phyloP scores from a whole-genome alignment of 768 basidiomycete genomes.

The Suillus cothurnatus region DNA sequence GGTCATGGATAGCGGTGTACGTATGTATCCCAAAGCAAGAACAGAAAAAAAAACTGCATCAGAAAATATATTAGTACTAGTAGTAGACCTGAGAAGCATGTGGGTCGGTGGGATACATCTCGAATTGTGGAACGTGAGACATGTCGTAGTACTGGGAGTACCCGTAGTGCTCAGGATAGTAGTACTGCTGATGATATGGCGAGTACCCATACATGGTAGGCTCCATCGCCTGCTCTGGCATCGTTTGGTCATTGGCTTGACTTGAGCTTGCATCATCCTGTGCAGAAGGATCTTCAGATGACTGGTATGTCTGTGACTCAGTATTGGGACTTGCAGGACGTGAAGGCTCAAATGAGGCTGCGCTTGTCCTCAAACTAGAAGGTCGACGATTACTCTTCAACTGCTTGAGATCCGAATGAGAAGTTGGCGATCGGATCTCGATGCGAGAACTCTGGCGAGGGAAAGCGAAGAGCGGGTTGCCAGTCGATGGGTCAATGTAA shows the following conservation, averaged over 20 bases:
- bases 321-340: conserved; percentile 31
- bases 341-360: conserved; percentile 52
- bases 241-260: conserved; percentile 13
- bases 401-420: conserved; percentile 27
- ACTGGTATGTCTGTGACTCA: conserved; percentile 14
- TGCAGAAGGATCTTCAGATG: conserved; percentile 17
- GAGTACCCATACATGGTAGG: conserved; percentile 54
- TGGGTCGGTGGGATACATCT: conserved; percentile 61
- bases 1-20: conserved; percentile 23
- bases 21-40: conserved; percentile 21
- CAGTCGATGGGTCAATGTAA: conserved; percentile 67
- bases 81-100: conserved; percentile 61
- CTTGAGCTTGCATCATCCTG: conserved; percentile 18
- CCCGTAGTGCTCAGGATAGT: conserved; percentile 69
- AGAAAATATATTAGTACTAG: conserved; percentile 51
- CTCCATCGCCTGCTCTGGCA: conserved; percentile 33
- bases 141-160: conserved; percentile 72
- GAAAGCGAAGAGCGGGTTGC: conserved; percentile 71
- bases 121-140: conserved; percentile 66
- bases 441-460: conserved; percentile 72
- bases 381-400: conserved; percentile 31
- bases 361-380: conserved; percentile 51
- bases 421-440: conserved; percentile 69
- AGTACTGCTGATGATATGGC: conserved; percentile 62
- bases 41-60: conserved; percentile 12